Conservation (phyloP, 225 moss, liverwort and hornwort genomes). For the Rhytidiadelphus loreus region DNA sequence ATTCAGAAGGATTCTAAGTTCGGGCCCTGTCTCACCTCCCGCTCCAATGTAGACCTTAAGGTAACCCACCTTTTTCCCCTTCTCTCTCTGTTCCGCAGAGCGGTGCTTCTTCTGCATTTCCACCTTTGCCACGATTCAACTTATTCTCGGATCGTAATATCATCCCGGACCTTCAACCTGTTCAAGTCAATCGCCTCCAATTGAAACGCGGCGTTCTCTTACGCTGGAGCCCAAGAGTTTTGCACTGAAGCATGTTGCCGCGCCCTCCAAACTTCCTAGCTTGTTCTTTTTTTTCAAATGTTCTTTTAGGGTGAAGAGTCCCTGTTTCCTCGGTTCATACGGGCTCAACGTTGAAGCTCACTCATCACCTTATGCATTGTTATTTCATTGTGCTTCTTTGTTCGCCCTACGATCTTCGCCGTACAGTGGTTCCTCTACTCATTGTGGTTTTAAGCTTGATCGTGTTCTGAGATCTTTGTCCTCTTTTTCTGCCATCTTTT, state of each 20-base stretch:
- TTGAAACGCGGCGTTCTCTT: background rate
- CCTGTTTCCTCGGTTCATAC: background rate
- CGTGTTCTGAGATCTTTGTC: background rate
- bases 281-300: background rate
- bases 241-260: background rate
- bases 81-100: background rate
- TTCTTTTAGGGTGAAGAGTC: background rate
- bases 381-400: background rate
- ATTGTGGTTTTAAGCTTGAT: background rate
- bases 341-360: background rate
- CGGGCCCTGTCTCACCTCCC: constrained; percentile 89
- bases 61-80: constrained; percentile 1
- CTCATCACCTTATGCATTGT: background rate
- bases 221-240: background rate
- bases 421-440: background rate
- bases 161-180: background rate
- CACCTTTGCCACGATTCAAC: background rate
- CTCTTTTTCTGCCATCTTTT: background rate
- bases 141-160: background rate
- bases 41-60: constrained; percentile 88
- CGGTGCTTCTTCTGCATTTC: background rate
- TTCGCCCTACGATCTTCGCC: background rate
- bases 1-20: constrained; percentile 98
- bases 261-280: background rate
- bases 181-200: background rate